Percentiles rank a stretch among this genome's conserved stretches.
These are phyloP conservation scores for Bipolaris zeicola DNA, from an alignment of 2,329 filamentous ascomycete genomes.

Conservation along the genomic window DNA sequence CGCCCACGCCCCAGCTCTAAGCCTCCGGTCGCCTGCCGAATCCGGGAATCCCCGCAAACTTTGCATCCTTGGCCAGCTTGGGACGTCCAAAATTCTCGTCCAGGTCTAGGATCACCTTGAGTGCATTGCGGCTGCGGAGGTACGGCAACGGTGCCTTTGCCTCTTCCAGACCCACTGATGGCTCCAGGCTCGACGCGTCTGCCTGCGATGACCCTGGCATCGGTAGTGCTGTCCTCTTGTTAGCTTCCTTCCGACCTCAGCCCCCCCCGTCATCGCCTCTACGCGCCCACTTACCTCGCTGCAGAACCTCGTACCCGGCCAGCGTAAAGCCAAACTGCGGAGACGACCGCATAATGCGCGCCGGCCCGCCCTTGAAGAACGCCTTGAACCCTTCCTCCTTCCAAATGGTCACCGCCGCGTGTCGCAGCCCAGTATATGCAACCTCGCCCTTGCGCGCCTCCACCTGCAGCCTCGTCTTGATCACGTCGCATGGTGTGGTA, in stretches of 20 bases:
- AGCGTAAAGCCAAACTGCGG: slow-evolving; percentile 98
- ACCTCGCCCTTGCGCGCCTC: slow-evolving; percentile 95
- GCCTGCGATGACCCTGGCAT: slow-evolving; percentile 69
- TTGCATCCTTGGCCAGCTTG: slow-evolving; percentile 57
- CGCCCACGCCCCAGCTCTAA: slow-evolving; percentile 42
- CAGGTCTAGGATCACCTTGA: slow-evolving; percentile 94
- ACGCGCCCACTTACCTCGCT: slow-evolving; percentile 56
- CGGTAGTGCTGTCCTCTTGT: slow-evolving; percentile 62
- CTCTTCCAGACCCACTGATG: slow-evolving; percentile 66
- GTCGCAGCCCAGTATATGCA: slow-evolving; percentile 82
- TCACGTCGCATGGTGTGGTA: slow-evolving; percentile 96
- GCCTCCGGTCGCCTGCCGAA: slow-evolving; percentile 41
- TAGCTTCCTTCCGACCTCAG: neutral
- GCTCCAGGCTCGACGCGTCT: slow-evolving; percentile 61
- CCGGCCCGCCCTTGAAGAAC: slow-evolving; percentile 98
- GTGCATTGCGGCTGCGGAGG: slow-evolving; percentile 80
- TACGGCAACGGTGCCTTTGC: slow-evolving; percentile 69
- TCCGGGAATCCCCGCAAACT: slow-evolving; percentile 45
- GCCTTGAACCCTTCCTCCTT: slow-evolving; percentile 92
- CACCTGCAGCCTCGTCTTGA: slow-evolving; percentile 98
- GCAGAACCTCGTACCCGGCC: slow-evolving; percentile 90
- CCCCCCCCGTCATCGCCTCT: neutral
- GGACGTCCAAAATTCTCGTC: slow-evolving; percentile 89
- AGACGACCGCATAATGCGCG: slow-evolving; percentile 91
- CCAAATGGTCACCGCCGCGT: slow-evolving; percentile 82